Evolutionary conservation across 257 asterid genomes (phyloP).

Genomic region (Euphrasia confusa): DNA sequence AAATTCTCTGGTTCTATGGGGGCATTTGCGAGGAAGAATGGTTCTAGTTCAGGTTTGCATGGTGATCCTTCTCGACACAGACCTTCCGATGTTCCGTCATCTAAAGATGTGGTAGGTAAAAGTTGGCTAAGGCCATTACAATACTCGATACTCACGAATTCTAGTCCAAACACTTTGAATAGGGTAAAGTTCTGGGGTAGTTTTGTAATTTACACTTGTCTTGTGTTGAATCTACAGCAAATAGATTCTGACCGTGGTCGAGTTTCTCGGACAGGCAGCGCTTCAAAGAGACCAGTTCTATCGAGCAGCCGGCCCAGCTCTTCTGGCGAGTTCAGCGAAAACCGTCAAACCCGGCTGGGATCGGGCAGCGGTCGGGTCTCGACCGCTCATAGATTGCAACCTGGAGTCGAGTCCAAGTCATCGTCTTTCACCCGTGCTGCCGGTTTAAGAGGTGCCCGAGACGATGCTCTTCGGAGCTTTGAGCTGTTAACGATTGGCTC

Average conservation of each 20-base stretch:
- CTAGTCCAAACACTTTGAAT: no score
- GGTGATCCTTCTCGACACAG: constrained; percentile 59
- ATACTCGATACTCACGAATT: neutral
- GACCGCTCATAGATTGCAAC: constrained; percentile 61
- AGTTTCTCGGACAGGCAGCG: constrained; percentile 53
- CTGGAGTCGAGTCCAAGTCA: constrained; percentile 71
- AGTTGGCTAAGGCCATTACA: neutral
- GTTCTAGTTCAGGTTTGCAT: constrained; percentile 50
- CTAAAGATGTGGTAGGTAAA: constrained; percentile 61
- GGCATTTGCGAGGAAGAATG: constrained; percentile 54
- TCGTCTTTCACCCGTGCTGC: constrained; percentile 61
- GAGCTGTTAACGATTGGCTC: constrained; percentile 68
- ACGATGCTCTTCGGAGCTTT: constrained; percentile 74
- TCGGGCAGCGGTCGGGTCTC: constrained; percentile 59
- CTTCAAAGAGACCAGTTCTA: constrained; percentile 58
- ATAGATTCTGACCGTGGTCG: constrained; percentile 62
- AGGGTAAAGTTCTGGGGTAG: neutral
- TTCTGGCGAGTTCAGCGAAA: constrained; percentile 60
- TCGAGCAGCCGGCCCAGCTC: constrained; percentile 81
- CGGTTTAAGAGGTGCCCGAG: constrained; percentile 51
- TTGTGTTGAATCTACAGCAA: constrained; percentile 37
- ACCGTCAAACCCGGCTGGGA: constrained; percentile 49
- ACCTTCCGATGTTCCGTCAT: constrained; percentile 50
- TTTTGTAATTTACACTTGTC: neutral
- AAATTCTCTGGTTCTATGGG: constrained; percentile 53